Percentiles rank a stretch among this genome's conserved stretches.
phyloP scores from a whole-genome alignment of 306 rosid species.

The Prunus persica region Prunus_persica_NCBIv2 NC_034013.1:10228501-10229000 shows the following conservation, averaged over 20 bases:
- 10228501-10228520: constrained; percentile 50
- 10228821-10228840: constrained; percentile 76
- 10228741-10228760: constrained; percentile 73
- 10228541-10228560: constrained; percentile 65
- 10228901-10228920: constrained; percentile 83
- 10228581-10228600: constrained; percentile 73
- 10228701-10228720: constrained; percentile 53
- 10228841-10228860: constrained; percentile 74
- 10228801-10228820: constrained; percentile 69
- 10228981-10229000: constrained; percentile 94
- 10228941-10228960: constrained; percentile 83
- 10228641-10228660: constrained; percentile 80
- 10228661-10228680: constrained; percentile 85
- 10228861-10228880: constrained; percentile 78
- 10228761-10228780: constrained; percentile 62
- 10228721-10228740: constrained; percentile 57
- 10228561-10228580: constrained; percentile 51
- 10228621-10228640: constrained; percentile 82
- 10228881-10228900: constrained; percentile 57
- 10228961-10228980: constrained; percentile 99
- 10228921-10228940: constrained; percentile 77
- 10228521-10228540: constrained; percentile 70
- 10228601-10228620: constrained; percentile 74
- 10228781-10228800: constrained; percentile 64
- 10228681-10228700: constrained; percentile 76